Percentiles rank a stretch among this genome's conserved stretches.
These are phyloP conservation scores for Umbilicaria muhlenbergii DNA, from an alignment of 495 filamentous ascomycete genomes.

Conservation along the genomic window DNA sequence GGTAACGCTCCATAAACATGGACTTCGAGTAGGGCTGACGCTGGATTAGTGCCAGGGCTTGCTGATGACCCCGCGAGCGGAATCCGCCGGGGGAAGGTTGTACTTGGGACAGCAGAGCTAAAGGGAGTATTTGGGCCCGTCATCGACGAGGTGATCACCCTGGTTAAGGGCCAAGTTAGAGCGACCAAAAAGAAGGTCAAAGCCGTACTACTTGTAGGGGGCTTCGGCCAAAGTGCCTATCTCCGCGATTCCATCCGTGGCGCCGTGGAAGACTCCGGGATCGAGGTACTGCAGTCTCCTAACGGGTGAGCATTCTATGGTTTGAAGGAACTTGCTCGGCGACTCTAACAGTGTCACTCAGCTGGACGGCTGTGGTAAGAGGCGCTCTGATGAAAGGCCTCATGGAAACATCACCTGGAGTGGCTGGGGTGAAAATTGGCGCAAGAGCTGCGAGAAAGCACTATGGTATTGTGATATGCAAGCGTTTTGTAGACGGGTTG, in stretches of 20 bases:
- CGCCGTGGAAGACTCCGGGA: slow-evolving; percentile 3
- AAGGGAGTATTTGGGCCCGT: slow-evolving; percentile 52
- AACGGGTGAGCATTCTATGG: slow-evolving; percentile 10
- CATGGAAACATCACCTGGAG: slow-evolving; percentile 9
- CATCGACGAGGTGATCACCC: slow-evolving; percentile 41
- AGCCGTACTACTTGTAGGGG: slow-evolving; percentile 52
- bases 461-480: slow-evolving; percentile 16
- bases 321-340: slow-evolving; percentile 2
- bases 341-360: slow-evolving; percentile 5
- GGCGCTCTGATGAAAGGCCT: slow-evolving; percentile 26
- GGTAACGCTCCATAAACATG: neutral
- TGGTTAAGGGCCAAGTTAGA: slow-evolving; percentile 46
- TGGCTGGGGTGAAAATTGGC: slow-evolving; percentile 13
- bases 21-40: neutral
- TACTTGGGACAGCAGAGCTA: slow-evolving; percentile 42
- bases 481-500: slow-evolving; percentile 2
- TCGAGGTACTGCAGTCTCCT: slow-evolving; percentile 10
- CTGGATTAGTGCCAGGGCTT: slow-evolving; percentile 11
- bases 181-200: slow-evolving; percentile 18
- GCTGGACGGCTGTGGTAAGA: slow-evolving; percentile 27
- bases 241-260: slow-evolving; percentile 18
- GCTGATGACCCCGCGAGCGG: slow-evolving; percentile 34
- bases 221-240: slow-evolving; percentile 53
- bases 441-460: slow-evolving; percentile 24
- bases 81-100: slow-evolving; percentile 47